Evolutionary conservation across 768 basidiomycete species (phyloP).

Genomic region (Mycena crocata): DNA sequence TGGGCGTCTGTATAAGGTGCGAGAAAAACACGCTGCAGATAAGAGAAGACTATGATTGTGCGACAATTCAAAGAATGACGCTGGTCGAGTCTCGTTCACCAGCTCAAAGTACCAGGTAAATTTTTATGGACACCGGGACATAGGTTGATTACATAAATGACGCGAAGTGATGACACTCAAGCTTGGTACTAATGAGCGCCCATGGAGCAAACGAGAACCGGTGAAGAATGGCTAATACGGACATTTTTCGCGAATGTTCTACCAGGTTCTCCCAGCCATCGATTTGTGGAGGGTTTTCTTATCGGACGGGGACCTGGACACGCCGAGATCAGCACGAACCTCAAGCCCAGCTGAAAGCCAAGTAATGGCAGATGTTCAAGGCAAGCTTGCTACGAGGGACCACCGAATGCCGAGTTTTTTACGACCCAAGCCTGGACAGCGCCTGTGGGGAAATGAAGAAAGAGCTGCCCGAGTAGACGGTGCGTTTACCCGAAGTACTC

Average conservation of each 20-base stretch:
- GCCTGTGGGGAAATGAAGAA: background rate
- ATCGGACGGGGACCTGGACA: too few relatives aligned
- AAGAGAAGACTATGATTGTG: background rate
- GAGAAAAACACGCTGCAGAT: conserved; percentile 14
- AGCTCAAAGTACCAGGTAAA: background rate
- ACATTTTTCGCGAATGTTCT: background rate
- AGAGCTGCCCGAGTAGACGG: background rate
- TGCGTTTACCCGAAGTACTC: background rate
- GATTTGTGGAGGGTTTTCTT: too few relatives aligned
- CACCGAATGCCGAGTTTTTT: too few relatives aligned
- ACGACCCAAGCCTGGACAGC: background rate
- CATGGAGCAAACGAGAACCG: background rate
- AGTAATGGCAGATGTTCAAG: too few relatives aligned
- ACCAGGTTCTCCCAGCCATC: too few relatives aligned
- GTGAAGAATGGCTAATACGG: background rate
- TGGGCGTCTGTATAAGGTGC: conserved; percentile 20
- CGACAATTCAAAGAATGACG: background rate
- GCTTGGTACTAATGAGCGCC: background rate
- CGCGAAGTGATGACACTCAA: background rate
- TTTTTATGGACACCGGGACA: background rate
- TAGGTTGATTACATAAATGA: background rate
- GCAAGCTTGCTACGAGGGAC: too few relatives aligned
- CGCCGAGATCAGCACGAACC: too few relatives aligned
- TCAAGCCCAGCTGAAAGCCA: too few relatives aligned
- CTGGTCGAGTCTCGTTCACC: background rate